Evolutionary conservation across 1,284 basidiomycete genomes (phyloP).

Genomic region (Naganishia albida): DNA sequence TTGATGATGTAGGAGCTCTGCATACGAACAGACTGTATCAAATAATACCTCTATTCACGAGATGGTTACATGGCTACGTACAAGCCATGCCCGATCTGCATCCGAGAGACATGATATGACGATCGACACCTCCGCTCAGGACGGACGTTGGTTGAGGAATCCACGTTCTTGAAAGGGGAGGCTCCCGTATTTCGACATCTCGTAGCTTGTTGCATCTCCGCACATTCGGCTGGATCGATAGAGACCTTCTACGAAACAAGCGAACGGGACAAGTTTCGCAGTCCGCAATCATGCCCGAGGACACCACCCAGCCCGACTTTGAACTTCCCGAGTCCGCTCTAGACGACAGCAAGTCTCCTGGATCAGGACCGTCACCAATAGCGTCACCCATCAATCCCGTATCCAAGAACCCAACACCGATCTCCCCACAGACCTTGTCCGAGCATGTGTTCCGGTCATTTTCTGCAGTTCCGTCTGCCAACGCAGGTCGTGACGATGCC

Average conservation of each 20-base stretch:
- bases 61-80: not conserved
- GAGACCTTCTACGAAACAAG: not conserved
- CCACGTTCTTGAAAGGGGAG: not conserved
- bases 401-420: conserved; percentile 13
- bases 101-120: conserved; percentile 7
- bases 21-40: conserved; percentile 17
- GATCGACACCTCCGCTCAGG: conserved; percentile 6
- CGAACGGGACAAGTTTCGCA: not conserved
- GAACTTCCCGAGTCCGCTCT: conserved; percentile 19
- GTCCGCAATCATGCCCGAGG: not conserved
- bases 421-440: conserved; percentile 19
- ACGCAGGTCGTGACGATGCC: not conserved
- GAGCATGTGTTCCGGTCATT: conserved; percentile 22
- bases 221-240: not conserved
- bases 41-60: conserved; percentile 1
- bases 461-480: not conserved
- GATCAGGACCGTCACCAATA: conserved; percentile 6
- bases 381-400: conserved; percentile 3
- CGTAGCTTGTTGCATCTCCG: not conserved
- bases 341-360: conserved; percentile 16
- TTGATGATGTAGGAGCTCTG: conserved; percentile 1
- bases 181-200: not conserved
- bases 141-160: not conserved
- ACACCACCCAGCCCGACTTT: conserved; percentile 3
- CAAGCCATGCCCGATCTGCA: not conserved